Base-by-base conservation (phyloP, 75 land plant species). In the Pseudotsuga menziesii region DNA sequence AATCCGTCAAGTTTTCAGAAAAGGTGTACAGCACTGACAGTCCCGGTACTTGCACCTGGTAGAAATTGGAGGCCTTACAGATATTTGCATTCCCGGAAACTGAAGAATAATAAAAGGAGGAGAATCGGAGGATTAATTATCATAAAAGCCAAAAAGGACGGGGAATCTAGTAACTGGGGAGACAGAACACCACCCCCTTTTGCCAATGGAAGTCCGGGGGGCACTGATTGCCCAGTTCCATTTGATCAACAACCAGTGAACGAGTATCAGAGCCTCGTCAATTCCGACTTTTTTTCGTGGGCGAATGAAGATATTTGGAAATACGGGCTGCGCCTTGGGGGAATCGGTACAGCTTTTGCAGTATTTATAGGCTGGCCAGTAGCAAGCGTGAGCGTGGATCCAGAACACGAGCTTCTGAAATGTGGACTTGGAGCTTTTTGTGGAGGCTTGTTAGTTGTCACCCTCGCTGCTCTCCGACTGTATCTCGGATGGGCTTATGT, bases 401-500 rank as follows among this genome's bases (percentile, higher is more conserved):
- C 90, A 0, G 72, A 81, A 19, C 48, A 77, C 2, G 91, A 92
- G 66, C 82, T 80, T 22, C 48, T 87, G 17, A 88, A 82, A 61
- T 78, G 83, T 52, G 58, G 41, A 25, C 48, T 84, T 41, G 93
- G 85, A 11, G 88, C 98, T 19, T 79, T 88, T 15, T 84, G 95
- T 19, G 90, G 88, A 48, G 99, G 99, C 44, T 35, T 97, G 27
- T 61, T 92, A 14, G 88, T 86, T 57, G 85, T 84, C 48, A 97
- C 90, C 14, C 67, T 97, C 19, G 91, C 87, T 15, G 95, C 92
- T 72, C 79, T 97, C 8, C 80, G 98, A 67, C 87, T 97, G 80
- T 97, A 97, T 74, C 86, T 97, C 58, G 99, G 99, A 8, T 97
- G 99, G 99, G 99, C 99, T 22, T 94, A 97, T 74, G 93, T 97